Conservation (phyloP, 257 asterid genomes). For the Scutellaria galericulata region DNA sequence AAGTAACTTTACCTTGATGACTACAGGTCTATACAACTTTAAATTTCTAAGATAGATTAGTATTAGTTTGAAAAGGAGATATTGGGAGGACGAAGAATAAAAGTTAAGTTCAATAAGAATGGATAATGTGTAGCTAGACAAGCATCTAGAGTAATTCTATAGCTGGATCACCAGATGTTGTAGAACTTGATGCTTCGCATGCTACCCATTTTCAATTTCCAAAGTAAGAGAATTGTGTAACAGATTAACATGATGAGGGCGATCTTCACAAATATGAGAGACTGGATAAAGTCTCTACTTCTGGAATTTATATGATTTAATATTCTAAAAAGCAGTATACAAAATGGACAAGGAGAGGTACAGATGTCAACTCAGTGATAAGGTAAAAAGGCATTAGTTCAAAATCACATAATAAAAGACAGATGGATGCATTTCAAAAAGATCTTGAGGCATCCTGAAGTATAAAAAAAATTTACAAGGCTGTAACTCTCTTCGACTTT, state of each 20-base stretch:
- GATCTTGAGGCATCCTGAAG: conserved; percentile 23
- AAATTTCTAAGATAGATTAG: too few relatives aligned
- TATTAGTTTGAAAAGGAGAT: conserved; percentile 7
- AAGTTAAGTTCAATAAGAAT: neutral
- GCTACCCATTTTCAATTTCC: conserved; percentile 16
- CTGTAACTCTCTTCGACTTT: conserved; percentile 74
- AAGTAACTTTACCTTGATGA: neutral
- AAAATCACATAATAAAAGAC: neutral
- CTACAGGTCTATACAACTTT: conserved; percentile 9
- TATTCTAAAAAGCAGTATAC: too few relatives aligned
- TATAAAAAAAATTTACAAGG: conserved; percentile 61
- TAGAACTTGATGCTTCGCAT: conserved; percentile 8
- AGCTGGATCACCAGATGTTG: conserved; percentile 22
- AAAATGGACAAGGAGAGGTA: neutral
- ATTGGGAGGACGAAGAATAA: neutral
- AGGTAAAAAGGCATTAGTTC: neutral
- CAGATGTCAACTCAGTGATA: neutral
- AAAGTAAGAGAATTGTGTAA: neutral
- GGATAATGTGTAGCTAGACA: neutral
- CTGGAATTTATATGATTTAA: too few relatives aligned
- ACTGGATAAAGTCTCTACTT: neutral
- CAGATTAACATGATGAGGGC: neutral
- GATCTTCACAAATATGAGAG: neutral
- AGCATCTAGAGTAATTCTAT: neutral
- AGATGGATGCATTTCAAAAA: conserved; percentile 1